These are phyloP conservation scores for Sporisorium sorghi DNA, from an alignment of 1,284 basidiomycete species.

Conservation along the genomic window DNA sequence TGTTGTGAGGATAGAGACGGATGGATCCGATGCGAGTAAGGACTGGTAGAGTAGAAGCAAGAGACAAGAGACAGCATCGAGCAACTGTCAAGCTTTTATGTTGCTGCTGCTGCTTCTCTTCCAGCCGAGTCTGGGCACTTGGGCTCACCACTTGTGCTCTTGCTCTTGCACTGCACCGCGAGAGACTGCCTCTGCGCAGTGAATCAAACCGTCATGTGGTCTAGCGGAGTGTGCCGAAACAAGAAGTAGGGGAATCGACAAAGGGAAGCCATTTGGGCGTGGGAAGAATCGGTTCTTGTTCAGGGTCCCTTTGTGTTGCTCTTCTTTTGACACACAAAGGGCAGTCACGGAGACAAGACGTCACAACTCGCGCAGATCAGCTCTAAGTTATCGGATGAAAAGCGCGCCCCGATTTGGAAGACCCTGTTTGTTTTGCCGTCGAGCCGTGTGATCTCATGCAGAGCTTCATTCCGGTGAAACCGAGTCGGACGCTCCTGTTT, in stretches of 20 bases:
- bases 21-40: neutral
- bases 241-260: neutral
- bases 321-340: conserved; percentile 12
- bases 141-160: neutral
- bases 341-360: too few species aligned
- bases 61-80: neutral
- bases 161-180: too few species aligned
- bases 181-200: neutral
- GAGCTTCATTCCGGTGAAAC: neutral
- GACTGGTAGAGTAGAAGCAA: neutral
- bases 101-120: neutral
- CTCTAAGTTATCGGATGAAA: too few species aligned
- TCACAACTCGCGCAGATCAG: neutral
- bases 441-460: neutral
- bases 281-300: conserved; percentile 2
- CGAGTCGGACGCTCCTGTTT: too few species aligned
- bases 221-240: neutral
- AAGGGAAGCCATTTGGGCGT: conserved; percentile 12
- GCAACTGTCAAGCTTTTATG: neutral
- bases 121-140: neutral
- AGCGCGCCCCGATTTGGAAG: neutral
- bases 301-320: conserved; percentile 23
- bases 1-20: neutral
- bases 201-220: neutral
- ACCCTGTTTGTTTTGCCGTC: too few species aligned